phyloP scores from a whole-genome alignment of 495 filamentous ascomycete genomes.

The Penicillium paradoxum region DNA sequence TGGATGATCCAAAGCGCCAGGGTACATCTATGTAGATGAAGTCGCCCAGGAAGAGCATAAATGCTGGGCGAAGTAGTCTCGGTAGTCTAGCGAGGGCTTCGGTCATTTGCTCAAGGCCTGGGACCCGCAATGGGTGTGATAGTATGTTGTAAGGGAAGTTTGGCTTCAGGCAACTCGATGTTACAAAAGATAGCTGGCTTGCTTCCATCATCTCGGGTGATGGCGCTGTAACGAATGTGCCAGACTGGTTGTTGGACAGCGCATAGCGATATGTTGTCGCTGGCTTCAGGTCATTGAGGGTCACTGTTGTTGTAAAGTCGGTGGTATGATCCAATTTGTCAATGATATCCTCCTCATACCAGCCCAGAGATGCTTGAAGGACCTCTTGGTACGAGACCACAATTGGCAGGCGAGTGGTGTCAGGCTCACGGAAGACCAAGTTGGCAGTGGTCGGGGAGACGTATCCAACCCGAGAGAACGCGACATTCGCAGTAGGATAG shows the following conservation, averaged over 20 bases:
- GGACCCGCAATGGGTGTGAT: slow-evolving; percentile 74
- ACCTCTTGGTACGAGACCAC: slow-evolving; percentile 57
- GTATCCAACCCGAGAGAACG: slow-evolving; percentile 80
- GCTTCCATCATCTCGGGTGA: slow-evolving; percentile 54
- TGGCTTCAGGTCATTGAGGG: slow-evolving; percentile 49
- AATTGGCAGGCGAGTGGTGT: slow-evolving; percentile 67
- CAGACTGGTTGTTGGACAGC: slow-evolving; percentile 76
- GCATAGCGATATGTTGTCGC: slow-evolving; percentile 72
- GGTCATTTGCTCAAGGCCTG: slow-evolving; percentile 65
- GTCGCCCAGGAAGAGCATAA: slow-evolving; percentile 98
- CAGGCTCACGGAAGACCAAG: slow-evolving; percentile 78
- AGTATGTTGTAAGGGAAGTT: slow-evolving; percentile 83
- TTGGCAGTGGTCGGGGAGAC: slow-evolving; percentile 77
- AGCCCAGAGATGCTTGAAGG: slow-evolving; percentile 30
- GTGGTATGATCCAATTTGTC: slow-evolving; percentile 64
- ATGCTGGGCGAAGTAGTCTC: slow-evolving; percentile 54
- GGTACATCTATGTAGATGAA: slow-evolving; percentile 98
- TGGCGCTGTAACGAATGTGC: slow-evolving; percentile 71
- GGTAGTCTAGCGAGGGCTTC: slow-evolving; percentile 55
- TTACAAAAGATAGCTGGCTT: slow-evolving; percentile 76
- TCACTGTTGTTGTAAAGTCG: slow-evolving; percentile 71
- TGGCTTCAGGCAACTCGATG: slow-evolving; percentile 85
- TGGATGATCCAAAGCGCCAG: slow-evolving; percentile 61
- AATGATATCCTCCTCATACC: slow-evolving; percentile 63
- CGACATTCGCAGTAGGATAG: slow-evolving; percentile 66